Evolutionary conservation across 2,329 filamentous ascomycete genomes (phyloP), one percentile per base, ranked within the genome.

Genomic region (Lasiodiplodia gonubiensis): DNA sequence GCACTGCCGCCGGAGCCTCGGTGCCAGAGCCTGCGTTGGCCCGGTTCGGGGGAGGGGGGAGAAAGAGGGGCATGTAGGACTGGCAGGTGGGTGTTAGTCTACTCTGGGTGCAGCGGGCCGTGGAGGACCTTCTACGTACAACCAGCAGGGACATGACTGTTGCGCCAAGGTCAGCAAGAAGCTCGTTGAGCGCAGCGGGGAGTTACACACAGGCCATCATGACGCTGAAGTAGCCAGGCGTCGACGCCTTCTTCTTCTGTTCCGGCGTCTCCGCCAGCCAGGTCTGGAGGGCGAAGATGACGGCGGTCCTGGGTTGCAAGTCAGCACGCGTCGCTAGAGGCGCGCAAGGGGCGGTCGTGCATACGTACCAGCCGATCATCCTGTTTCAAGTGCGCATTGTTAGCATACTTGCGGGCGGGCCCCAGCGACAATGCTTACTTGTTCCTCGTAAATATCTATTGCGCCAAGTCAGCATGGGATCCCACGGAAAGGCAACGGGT

Each of bases 381-480:
- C 86, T 90, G 74, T 71, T 68, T 61, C 72, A 71, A 67, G 46
- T 30, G 25, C 35, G 46, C 51, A 23, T 37, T 27, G 55, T 67
- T 67, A 67, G 65, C 64, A 67, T 55, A 5, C n/a, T n/a, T 37
- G 10, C 16, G 14, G 51, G 10, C 33, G 27, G 51, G 35, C 48
- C 64, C 52, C 27, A 33, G 61, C 30, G 42, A 37, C 37, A 39
- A 25, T 64, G 70, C 83, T 81, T 81, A 95, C 86, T 92, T 91
- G 82, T 97, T 97, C 72, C 93, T 87, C 73, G 91, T 95, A 78
- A 97, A 95, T 86, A 97, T 96, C 86, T 89, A 70, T 69, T 67
- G 64, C 51, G 70, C 49, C 60, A 71, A 72, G 71, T 76, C 69
- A 78, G 74, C 73, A 21, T 11, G 30, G 61, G 66, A 37, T 25